These are phyloP conservation scores for Elsinoe perseae DNA, from an alignment of 2,329 filamentous ascomycete species.

Conservation along the genomic window DNA sequence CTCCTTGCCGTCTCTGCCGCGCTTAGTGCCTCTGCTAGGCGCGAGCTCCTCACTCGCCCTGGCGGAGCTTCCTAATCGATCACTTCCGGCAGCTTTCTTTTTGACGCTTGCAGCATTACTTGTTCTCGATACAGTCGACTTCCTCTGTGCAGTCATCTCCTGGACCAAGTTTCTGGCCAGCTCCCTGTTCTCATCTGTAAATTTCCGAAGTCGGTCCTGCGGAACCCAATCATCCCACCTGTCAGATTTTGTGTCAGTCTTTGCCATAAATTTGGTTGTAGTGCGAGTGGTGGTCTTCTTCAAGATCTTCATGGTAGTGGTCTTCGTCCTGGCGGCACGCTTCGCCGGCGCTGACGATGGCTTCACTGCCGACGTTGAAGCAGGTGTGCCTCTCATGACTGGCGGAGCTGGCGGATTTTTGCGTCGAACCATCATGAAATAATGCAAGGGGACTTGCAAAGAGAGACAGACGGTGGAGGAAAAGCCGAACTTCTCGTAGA, in stretches of 20 bases:
- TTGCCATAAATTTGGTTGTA: background rate
- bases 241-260: constrained; percentile 17
- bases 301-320: background rate
- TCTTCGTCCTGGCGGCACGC: background rate
- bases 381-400: background rate
- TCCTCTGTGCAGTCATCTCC: constrained; percentile 56
- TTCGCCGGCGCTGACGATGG: background rate
- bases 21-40: constrained; percentile 60
- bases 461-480: background rate
- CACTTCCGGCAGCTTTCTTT: constrained; percentile 50
- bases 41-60: constrained; percentile 69
- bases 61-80: constrained; percentile 49
- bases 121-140: constrained; percentile 35
- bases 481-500: background rate
- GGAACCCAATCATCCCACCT: constrained; percentile 98
- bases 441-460: background rate
- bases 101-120: constrained; percentile 40
- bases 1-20: constrained; percentile 53
- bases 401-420: background rate
- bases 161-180: constrained; percentile 66
- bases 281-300: background rate
- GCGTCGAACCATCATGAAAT: constrained; percentile 1
- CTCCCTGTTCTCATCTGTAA: constrained; percentile 90
- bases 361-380: background rate
- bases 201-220: constrained; percentile 85